Percentiles rank a stretch among this genome's conserved stretches.
Conservation (phyloP, 768 basidiomycete genomes). For the Amylocystis lapponica region DNA sequence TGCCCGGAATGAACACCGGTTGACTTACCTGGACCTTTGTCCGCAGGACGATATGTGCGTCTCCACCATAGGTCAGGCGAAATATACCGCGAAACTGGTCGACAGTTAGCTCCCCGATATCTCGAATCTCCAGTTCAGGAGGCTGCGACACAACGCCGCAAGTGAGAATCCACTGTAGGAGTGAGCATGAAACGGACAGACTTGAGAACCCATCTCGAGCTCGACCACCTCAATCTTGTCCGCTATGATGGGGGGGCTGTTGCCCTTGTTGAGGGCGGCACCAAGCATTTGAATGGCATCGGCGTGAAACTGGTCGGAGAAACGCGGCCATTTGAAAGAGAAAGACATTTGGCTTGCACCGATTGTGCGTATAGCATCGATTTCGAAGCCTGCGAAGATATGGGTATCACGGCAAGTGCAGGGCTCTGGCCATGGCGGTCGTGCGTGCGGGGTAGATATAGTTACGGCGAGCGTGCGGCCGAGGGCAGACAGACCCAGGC, state of each 20-base stretch:
- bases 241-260: constrained; percentile 95
- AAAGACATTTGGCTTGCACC: too few relatives aligned
- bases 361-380: too few relatives aligned
- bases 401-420: too few relatives aligned
- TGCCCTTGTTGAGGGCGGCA: constrained; percentile 93
- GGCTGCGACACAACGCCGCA: constrained; percentile 47
- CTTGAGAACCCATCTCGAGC: constrained; percentile 98
- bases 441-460: too few relatives aligned
- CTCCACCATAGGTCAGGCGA: constrained; percentile 88
- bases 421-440: too few relatives aligned
- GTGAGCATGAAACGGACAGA: constrained; percentile 27
- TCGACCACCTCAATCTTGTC: constrained; percentile 98
- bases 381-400: too few relatives aligned
- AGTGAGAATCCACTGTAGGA: too few relatives aligned
- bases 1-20: not conserved
- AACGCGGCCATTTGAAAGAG: constrained; percentile 94
- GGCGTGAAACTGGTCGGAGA: constrained; percentile 93
- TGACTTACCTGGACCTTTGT: constrained; percentile 82
- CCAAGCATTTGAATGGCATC: constrained; percentile 97
- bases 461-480: too few relatives aligned
- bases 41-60: constrained; percentile 80
- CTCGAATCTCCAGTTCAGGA: constrained; percentile 93
- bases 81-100: constrained; percentile 98
- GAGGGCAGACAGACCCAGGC: too few relatives aligned
- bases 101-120: constrained; percentile 93